phyloP scores from a whole-genome alignment of 768 basidiomycete genomes.

The Aureoboletus auriporus region DNA sequence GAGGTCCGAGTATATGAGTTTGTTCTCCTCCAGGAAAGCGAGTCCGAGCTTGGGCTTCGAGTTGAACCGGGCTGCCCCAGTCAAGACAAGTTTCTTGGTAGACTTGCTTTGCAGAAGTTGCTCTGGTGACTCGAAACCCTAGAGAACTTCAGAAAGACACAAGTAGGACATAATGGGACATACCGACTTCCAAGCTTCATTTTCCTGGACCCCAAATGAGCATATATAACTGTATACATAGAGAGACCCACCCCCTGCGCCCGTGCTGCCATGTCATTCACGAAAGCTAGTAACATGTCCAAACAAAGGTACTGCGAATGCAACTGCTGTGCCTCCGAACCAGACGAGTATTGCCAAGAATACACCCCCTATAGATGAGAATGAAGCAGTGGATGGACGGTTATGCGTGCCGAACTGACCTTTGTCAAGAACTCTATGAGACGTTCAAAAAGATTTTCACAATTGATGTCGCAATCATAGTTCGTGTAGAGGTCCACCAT shows the following conservation, averaged over 20 bases:
- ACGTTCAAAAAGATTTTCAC: slow-evolving; percentile 93
- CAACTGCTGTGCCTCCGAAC: slow-evolving; percentile 60
- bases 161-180: slow-evolving; percentile 34
- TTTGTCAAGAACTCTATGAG: slow-evolving; percentile 85
- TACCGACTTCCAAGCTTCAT: slow-evolving; percentile 63
- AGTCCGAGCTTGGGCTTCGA: slow-evolving; percentile 88
- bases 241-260: slow-evolving; percentile 40
- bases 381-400: slow-evolving; percentile 4
- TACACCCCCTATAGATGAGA: slow-evolving; percentile 64
- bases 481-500: slow-evolving; percentile 96
- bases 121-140: slow-evolving; percentile 57
- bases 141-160: background rate
- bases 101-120: slow-evolving; percentile 68
- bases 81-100: slow-evolving; percentile 79
- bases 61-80: slow-evolving; percentile 87
- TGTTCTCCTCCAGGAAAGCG: slow-evolving; percentile 88
- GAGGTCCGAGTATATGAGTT: slow-evolving; percentile 73
- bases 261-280: slow-evolving; percentile 83
- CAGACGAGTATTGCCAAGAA: slow-evolving; percentile 56
- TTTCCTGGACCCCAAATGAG: slow-evolving; percentile 29
- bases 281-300: slow-evolving; percentile 81
- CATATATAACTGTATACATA: slow-evolving; percentile 4
- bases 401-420: slow-evolving; percentile 39
- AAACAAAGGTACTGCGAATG: slow-evolving; percentile 84
- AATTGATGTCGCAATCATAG: slow-evolving; percentile 96